phyloP scores from a whole-genome alignment of 2,329 filamentous ascomycete species.

The Fusarium albidum region DNA sequence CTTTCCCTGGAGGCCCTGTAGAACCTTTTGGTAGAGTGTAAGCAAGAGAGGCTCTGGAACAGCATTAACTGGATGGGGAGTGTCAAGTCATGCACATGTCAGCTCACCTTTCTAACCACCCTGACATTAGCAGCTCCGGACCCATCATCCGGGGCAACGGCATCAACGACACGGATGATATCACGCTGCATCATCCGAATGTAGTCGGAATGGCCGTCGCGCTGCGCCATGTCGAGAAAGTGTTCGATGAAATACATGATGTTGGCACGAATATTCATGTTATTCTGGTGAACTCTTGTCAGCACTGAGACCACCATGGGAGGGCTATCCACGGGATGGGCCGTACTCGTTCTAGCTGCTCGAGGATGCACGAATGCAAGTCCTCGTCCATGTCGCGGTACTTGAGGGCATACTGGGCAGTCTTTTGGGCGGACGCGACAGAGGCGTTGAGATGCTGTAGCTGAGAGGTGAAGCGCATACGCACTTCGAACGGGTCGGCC shows the following conservation, averaged over 20 bases:
- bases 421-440: constrained; percentile 87
- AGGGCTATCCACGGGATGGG: background rate
- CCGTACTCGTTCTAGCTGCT: constrained; percentile 84
- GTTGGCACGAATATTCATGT: constrained; percentile 96
- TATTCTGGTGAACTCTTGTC: constrained; percentile 65
- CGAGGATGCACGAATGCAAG: constrained; percentile 94
- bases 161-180: constrained; percentile 89
- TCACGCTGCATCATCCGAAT: constrained; percentile 95
- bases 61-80: background rate
- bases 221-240: constrained; percentile 85
- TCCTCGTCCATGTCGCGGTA: constrained; percentile 97
- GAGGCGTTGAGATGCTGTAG: constrained; percentile 92
- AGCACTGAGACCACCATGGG: constrained; percentile 9
- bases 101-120: constrained; percentile 79
- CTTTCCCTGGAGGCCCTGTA: constrained; percentile 75
- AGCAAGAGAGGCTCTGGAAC: constrained; percentile 17
- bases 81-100: background rate
- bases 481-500: constrained; percentile 94
- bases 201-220: constrained; percentile 80
- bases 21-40: constrained; percentile 58
- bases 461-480: constrained; percentile 93
- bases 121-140: constrained; percentile 93
- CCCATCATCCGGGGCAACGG: constrained; percentile 86
- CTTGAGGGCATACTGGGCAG: constrained; percentile 93
- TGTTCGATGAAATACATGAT: constrained; percentile 99